Base-by-base conservation (phyloP, 225 moss, liverwort and hornwort species). In the Sphagnum tenellum region DNA sequence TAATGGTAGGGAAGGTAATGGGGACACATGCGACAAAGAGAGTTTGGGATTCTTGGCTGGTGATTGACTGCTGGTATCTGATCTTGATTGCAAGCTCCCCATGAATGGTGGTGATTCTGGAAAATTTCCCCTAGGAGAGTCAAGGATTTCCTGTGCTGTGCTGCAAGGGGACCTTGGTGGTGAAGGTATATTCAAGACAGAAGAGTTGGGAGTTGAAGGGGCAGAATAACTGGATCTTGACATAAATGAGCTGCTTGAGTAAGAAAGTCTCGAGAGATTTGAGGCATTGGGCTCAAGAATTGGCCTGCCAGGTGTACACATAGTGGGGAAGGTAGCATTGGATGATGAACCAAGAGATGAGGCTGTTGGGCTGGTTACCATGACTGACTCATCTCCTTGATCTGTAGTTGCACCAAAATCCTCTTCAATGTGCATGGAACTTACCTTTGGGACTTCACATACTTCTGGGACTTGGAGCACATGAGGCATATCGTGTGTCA, bases 141-240 rank as follows among this genome's bases (percentile, higher is more conserved):
- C 69, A 45, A 49, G 45, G 48, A 62, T 61, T 12, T 65, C 66
- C 49, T 60, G 75, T 57, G 69, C 58, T 29, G 64, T 45, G 71
- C 73, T 69, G 48, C 70, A 67, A 58, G 82, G 73, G 44, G 74
- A 80, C 56, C 72, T 72, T 62, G 77, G 75, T 45, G 79, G 79
- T 57, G 77, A 79, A 49, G 80, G 79, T 60, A 77, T 70, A 56
- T 70, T 71, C 60, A 80, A 83, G 12, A 70, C 62, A 72, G 79
- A 79, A 57, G 79, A 77, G 46, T 70, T 72, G 4, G 74, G 74
- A 46, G 77, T 74, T 57, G 57, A 46, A 53, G 69, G 62, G 14
- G 77, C 79, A 44, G 83, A 79, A 60, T 8, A 65, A 56, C 79
- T 83, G 52, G 74, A 72, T 3, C 72, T 60, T 49, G 77, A 72